These are phyloP conservation scores for Batkoa obscura DNA, from an alignment of 371 early-diverging fungal genomes.

Conservation along the genomic window DNA sequence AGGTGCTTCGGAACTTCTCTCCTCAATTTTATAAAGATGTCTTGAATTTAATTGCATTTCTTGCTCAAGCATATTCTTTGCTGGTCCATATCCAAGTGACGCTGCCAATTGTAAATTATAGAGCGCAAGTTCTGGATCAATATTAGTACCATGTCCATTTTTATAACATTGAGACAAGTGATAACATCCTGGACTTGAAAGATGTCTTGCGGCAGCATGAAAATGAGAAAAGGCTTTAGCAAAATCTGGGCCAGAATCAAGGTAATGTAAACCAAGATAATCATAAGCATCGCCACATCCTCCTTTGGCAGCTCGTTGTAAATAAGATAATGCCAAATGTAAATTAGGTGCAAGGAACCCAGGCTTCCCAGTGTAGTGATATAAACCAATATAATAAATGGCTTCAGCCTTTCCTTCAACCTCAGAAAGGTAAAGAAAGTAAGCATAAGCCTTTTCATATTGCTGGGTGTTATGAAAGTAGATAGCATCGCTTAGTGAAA, in stretches of 20 bases:
- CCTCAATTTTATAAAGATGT: too few relatives aligned
- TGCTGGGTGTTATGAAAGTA: neutral
- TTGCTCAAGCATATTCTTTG: neutral
- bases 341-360: neutral
- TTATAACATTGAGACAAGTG: slow-evolving; percentile 3
- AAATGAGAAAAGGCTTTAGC: neutral
- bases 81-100: neutral
- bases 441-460: neutral
- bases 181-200: neutral
- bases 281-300: neutral
- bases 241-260: neutral
- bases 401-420: neutral
- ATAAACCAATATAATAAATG: neutral
- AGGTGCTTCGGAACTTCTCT: too few relatives aligned
- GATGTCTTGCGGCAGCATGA: neutral
- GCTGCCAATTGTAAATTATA: neutral
- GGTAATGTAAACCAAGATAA: neutral
- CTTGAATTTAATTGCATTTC: neutral
- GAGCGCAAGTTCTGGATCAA: neutral
- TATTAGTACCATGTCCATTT: neutral
- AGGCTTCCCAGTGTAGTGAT: slow-evolving; percentile 1
- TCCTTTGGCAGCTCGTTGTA: neutral
- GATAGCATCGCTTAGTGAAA: neutral
- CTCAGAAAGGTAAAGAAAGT: neutral
- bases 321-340: neutral